These are phyloP conservation scores for Collybia sordida DNA, from an alignment of 768 basidiomycete genomes.

Conservation along the genomic window DNA sequence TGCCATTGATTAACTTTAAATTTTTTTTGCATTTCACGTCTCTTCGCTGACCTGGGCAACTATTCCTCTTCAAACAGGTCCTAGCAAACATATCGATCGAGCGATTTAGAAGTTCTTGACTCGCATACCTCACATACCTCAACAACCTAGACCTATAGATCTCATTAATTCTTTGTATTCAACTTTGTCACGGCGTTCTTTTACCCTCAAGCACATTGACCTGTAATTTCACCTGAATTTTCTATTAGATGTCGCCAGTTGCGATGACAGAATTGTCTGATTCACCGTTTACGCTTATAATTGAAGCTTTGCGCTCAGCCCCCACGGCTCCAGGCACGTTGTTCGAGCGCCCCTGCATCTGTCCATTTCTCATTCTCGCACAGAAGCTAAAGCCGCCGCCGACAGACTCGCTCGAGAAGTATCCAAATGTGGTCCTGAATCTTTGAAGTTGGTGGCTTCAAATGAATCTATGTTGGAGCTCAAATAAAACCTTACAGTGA, in stretches of 20 bases:
- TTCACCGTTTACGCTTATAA: conserved; percentile 43
- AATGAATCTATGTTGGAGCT: neutral
- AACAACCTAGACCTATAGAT: conserved; percentile 6
- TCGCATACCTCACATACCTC: conserved; percentile 6
- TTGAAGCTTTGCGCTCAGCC: conserved; percentile 54
- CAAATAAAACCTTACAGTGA: conserved; percentile 41
- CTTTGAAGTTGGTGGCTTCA: conserved; percentile 49
- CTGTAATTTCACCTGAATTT: conserved; percentile 15
- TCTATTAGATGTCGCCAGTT: conserved; percentile 50
- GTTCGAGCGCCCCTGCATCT: conserved; percentile 3
- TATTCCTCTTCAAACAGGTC: neutral
- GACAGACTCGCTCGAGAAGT: conserved; percentile 78
- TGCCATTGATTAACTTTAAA: no score
- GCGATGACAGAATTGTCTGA: conserved; percentile 43
- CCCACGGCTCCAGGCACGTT: conserved; percentile 60
- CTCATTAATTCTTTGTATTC: neutral
- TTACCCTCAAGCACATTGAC: conserved; percentile 9
- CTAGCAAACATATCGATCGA: neutral
- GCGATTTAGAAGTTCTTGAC: neutral
- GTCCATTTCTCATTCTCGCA: conserved; percentile 7
- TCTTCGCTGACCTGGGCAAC: conserved; percentile 7
- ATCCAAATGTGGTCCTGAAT: conserved; percentile 58
- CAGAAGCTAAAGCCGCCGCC: conserved; percentile 83
- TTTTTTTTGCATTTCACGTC: conserved; percentile 1
- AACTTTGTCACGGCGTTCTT: conserved; percentile 19